A percentile compares a stretch with the other conserved stretches of the same genome.
These are phyloP conservation scores for Phascolomyces articulosus DNA, from an alignment of 371 early-diverging fungal genomes.

Conservation along the genomic window DNA sequence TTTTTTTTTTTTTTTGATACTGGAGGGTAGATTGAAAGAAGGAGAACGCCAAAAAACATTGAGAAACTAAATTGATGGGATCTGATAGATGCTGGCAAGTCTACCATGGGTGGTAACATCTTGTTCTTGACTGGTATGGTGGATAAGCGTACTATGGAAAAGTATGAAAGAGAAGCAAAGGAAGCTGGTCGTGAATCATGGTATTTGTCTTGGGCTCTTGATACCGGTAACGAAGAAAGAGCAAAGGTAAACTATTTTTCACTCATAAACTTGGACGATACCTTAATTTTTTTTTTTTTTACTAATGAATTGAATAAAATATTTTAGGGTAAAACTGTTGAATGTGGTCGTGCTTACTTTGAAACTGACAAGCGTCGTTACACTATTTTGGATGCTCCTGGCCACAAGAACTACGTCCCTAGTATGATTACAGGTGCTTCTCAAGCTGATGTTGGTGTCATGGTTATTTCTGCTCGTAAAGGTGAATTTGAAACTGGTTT, in stretches of 20 bases:
- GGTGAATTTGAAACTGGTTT: constrained; percentile 99
- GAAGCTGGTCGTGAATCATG: constrained; percentile 96
- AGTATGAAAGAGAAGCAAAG: constrained; percentile 96
- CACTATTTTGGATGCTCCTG: constrained; percentile 98
- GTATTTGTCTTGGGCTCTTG: constrained; percentile 98
- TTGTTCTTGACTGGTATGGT: constrained; percentile 96
- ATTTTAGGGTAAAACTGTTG: constrained; percentile 91
- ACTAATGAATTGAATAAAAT: too few relatives aligned
- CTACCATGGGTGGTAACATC: constrained; percentile 99
- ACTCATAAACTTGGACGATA: too few relatives aligned
- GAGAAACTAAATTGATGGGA: background rate
- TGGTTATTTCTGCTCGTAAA: constrained; percentile 97
- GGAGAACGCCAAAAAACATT: too few relatives aligned
- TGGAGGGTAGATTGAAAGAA: background rate
- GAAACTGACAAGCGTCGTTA: constrained; percentile 94
- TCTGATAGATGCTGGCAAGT: constrained; percentile 97
- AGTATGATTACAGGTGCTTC: constrained; percentile 98
- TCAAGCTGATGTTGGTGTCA: constrained; percentile 96
- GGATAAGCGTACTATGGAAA: constrained; percentile 99
- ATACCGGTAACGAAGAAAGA: constrained; percentile 95
- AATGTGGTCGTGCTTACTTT: constrained; percentile 97
- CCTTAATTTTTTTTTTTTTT: too few relatives aligned
- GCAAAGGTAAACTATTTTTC: constrained; percentile 85
- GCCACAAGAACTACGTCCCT: constrained; percentile 99
- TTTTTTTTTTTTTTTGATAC: background rate